Evolutionary conservation across 257 asterid species (phyloP), one percentile per base, ranked within the genome.

Genomic region (Plantago major): DNA sequence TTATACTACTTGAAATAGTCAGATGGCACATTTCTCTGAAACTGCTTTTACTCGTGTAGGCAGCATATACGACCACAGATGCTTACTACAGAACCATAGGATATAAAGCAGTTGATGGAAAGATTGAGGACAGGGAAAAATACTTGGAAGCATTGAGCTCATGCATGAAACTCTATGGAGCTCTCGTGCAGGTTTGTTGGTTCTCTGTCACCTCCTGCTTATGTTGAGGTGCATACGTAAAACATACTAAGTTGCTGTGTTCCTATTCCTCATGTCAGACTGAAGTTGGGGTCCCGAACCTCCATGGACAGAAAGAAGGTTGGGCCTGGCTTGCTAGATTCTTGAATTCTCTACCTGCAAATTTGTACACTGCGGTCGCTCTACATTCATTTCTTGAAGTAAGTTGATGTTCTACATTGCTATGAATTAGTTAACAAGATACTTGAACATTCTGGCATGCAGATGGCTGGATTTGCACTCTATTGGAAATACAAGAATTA

Each of bases 271-370:
- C 54, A 59, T 74, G 56, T 62, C 87, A 89, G 99, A 78, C 97
- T 69, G 91, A 89, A 58, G 72, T 84, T 51, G 46, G 71, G 5
- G 79, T 71, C 55, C 82, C 63, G 58, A 92, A 92, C 74, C 76
- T 65, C 67, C 96, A 89, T 64, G 99, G 96, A 51, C 72, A 77
- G 46, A 45, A 52, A 64, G 91, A 87, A 68, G 97, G 96, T 44
- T 92, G 99, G 97, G 78, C 91, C 44, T 92, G 99, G 99, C 81
- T 89, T 50, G 90, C 97, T 28, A 77, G 97, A 72, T 83, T 89
- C 82, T 74, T 89, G 72, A 92, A 92, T 68, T 19, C 81, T 62
- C 74, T 92, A 52, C 99, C 97, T 3, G 85, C 95, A 61, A 92
- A 92, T 76, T 62, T 74, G 14, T 87, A 78, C 61, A 89, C 99